Evolutionary conservation across 2,329 filamentous ascomycete genomes (phyloP), one percentile per base, ranked within the genome.

Genomic region (Ophiostoma fasciatum): DNA sequence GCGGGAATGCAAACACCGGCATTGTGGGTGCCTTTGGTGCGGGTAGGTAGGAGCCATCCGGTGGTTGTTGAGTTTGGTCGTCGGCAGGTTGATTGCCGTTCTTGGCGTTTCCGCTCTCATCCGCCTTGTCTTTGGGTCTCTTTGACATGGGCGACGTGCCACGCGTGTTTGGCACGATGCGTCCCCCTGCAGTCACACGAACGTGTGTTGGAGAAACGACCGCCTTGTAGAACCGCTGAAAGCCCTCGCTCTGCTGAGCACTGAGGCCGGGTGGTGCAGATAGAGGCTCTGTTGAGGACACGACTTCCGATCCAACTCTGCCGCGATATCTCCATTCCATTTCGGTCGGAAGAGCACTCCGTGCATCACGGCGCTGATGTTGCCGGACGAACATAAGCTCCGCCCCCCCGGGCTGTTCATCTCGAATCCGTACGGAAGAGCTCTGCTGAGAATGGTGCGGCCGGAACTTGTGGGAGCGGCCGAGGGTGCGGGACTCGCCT

Each of bases 121-220:
- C 41, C 10, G 42, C 35, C 30, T 46, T 59, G 21, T 69, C 66
- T 39, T 59, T 66, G 37, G 54, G 45, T 51, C 60, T 62, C 50
- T 72, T 74, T 48, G 4, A 64, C 64, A 3, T 68, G 8, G 71
- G 74, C 5, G 58, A 56, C 3, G 64, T 58, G 11, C 58, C 63
- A 29, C 72, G 63, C 23, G 64, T 75, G 47, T 78, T 78, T 33
- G 73, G 74, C 1, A 79, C 74, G 46, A 79, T 78, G 26, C 72
- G 64, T 28, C 74, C 74, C 39, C 74, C 73, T 40, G 74, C 74
- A 15, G 74, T 79, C 33, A 79, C 74, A 13, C 74, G 68, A 42
- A 78, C 66, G 51, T 78, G 72, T 12, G 71, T 74, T 7, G 74
- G 74, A 23, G 74, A 79, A 5, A 71, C 64, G n/a, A 78, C 74